Base-by-base conservation (phyloP, 163 green algal genomes). In the Chloroidium sp. region DNA sequence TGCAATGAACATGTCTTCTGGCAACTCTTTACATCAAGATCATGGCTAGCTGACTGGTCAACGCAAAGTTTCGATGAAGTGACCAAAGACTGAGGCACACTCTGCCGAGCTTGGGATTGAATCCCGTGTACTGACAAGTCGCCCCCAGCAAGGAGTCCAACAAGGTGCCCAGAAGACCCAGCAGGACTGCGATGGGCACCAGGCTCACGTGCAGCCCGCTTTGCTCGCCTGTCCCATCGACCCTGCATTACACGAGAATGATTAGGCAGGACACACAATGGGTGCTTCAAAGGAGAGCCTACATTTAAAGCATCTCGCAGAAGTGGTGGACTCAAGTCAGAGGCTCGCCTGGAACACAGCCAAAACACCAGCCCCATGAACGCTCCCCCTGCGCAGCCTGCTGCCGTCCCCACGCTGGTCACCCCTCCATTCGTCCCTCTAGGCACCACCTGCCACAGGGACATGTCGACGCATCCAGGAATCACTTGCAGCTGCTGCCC, bases 111-210 rank as follows among this genome's bases (percentile, higher is more conserved):
- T 72, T 10, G 67, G 67, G 67, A 6, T n/a, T 76, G 69, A 59
- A 14, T 0, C 90, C 92, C 60, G 81, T 93, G 87, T 90, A 97
- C 86, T 98, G 94, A 72, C 97, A 74, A 2, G 92, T 95, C 4
- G 95, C 95, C 0, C 95, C 95, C n/a, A 98, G 87, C 60, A 98
- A 60, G 0, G 90, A 96, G 86, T 98, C 95, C 4, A 97, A 57
- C 69, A 95, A 76, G 1, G 88, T 94, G 4, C 94, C 95, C 2
- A 90, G n/a, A 72, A 97, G 67, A 1, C 95, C 95, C 2, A 87
- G 89, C 3, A 89, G 79, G 4, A 94, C 78, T n/a, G 90, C 59
- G 36, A 13, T 12, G 2, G 60, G 6, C 1, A 59, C n/a, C 76
- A 62, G 60, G 60, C 58, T 2, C 57, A 2, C 4, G 76, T 4